Evolutionary conservation across 345 rosid genomes (phyloP).

Genomic region (Adansonia digitata): DNA sequence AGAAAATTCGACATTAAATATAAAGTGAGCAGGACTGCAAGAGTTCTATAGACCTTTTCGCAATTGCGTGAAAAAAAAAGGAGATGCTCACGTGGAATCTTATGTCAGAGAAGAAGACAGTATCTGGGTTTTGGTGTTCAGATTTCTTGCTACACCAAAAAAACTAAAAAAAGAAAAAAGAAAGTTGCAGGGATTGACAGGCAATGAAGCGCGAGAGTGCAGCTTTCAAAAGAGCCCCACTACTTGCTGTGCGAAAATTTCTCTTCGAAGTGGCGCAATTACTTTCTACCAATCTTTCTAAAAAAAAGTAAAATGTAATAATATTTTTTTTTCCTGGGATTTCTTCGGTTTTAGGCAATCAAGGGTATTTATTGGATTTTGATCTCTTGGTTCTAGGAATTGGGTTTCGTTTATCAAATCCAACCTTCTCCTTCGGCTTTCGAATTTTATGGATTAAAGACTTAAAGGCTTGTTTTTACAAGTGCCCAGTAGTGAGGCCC

Average conservation of each 20-base stretch:
- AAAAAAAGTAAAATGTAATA: too few species aligned
- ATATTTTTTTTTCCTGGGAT: too few species aligned
- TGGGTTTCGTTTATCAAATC: neutral
- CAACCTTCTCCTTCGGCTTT: neutral
- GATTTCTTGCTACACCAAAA: neutral
- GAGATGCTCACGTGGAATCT: neutral
- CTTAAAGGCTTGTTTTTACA: neutral
- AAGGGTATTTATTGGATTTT: neutral
- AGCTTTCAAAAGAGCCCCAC: neutral
- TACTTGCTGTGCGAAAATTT: too few species aligned
- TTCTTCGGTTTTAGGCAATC: neutral
- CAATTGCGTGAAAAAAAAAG: neutral
- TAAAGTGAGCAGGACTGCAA: neutral
- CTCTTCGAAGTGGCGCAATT: too few species aligned
- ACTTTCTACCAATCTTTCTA: too few species aligned
- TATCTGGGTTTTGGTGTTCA: neutral
- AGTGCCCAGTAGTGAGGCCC: neutral
- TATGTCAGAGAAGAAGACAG: neutral
- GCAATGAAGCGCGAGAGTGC: neutral
- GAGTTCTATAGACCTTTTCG: neutral
- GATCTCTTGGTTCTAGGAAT: neutral
- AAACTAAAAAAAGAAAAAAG: neutral
- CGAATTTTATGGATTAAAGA: neutral
- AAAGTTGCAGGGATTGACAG: neutral
- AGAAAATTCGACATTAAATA: neutral